A percentile compares a stretch with the other conserved stretches of the same genome.
Conservation (phyloP, 768 basidiomycete species). For the Termitomyces sp. region DNA sequence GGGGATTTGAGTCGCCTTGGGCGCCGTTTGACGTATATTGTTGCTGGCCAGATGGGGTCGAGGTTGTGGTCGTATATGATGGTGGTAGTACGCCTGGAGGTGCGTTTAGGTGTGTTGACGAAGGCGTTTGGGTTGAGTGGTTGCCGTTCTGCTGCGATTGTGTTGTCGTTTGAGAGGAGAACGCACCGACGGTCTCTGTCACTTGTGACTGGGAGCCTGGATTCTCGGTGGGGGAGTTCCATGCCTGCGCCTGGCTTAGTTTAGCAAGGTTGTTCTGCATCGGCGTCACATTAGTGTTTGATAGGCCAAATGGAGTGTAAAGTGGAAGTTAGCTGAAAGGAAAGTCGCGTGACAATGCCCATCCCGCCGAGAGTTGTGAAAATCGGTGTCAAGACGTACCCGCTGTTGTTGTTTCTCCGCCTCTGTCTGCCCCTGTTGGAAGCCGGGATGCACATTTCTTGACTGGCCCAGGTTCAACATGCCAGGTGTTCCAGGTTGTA, state of each 20-base stretch:
- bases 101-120: slow-evolving; percentile 47
- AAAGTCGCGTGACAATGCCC: slow-evolving; percentile 8
- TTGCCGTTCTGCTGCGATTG: slow-evolving; percentile 43
- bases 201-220: slow-evolving; percentile 33
- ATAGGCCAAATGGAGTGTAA: slow-evolving; percentile 5
- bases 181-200: slow-evolving; percentile 14
- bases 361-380: not conserved
- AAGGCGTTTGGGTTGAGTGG: slow-evolving; percentile 32
- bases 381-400: slow-evolving; percentile 41
- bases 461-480: slow-evolving; percentile 57
- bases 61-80: slow-evolving; percentile 24
- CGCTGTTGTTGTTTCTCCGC: slow-evolving; percentile 61
- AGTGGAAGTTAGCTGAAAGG: slow-evolving; percentile 5
- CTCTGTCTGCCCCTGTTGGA: slow-evolving; percentile 59
- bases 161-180: slow-evolving; percentile 19
- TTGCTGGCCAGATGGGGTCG: slow-evolving; percentile 26
- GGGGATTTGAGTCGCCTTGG: slow-evolving; percentile 33
- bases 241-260: slow-evolving; percentile 60
- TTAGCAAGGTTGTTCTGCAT: slow-evolving; percentile 60
- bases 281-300: slow-evolving; percentile 15
- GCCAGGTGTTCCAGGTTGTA: slow-evolving; percentile 54
- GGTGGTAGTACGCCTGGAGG: slow-evolving; percentile 43
- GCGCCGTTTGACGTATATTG: slow-evolving; percentile 35
- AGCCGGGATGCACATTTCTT: slow-evolving; percentile 47
- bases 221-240: slow-evolving; percentile 57